Evolutionary conservation across 441 rosid genomes (phyloP).

Genomic region (Kokia cookei): DNA sequence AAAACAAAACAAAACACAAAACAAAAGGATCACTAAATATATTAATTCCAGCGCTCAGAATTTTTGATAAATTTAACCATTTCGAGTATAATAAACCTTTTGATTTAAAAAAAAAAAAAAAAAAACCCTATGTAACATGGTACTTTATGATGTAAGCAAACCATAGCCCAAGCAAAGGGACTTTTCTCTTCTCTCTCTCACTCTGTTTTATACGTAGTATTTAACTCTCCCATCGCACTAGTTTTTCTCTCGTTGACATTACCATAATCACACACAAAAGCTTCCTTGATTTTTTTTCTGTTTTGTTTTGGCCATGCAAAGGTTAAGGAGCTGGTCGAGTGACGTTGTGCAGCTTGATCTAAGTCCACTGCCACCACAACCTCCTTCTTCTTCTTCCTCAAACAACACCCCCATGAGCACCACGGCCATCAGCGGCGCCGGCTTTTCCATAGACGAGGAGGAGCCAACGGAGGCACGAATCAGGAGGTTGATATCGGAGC

Average conservation of each 20-base stretch:
- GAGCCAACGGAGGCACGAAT: constrained; percentile 67
- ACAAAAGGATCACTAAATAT: neutral
- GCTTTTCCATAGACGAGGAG: constrained; percentile 64
- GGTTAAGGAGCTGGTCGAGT: constrained; percentile 41
- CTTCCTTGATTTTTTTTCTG: neutral
- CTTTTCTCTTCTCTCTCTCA: neutral
- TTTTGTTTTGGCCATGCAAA: constrained; percentile 51
- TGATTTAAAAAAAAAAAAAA: neutral
- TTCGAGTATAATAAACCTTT: too few relatives aligned
- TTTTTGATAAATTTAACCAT: too few relatives aligned
- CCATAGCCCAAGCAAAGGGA: constrained; percentile 9
- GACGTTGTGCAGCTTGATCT: constrained; percentile 43
- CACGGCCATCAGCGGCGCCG: constrained; percentile 13
- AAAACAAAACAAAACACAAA: neutral
- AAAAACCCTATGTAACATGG: constrained; percentile 13
- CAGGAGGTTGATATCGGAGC: constrained; percentile 78
- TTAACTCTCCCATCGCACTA: constrained; percentile 15
- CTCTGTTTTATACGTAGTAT: constrained; percentile 11
- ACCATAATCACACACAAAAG: neutral
- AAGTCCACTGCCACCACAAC: constrained; percentile 9
- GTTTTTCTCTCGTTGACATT: constrained; percentile 14
- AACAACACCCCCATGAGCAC: constrained; percentile 18
- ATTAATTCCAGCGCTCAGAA: too few relatives aligned
- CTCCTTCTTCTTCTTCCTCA: constrained; percentile 13
- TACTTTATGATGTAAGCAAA: constrained; percentile 58